Evolutionary conservation across 495 filamentous ascomycete species (phyloP), one percentile per base, ranked within the genome.

Genomic region (Hypoxylon lenormandii): DNA sequence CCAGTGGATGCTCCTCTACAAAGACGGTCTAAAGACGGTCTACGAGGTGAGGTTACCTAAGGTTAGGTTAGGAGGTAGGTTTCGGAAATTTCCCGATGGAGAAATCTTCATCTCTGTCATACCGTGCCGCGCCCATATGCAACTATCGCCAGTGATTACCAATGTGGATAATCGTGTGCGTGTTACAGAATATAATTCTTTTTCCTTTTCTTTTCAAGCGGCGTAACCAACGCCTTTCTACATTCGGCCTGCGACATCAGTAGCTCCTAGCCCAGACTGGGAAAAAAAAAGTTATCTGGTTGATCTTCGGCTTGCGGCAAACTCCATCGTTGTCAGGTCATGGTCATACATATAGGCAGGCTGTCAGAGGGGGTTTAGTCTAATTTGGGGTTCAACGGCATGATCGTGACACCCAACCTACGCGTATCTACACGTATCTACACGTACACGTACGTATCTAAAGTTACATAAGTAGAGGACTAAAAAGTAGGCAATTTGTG

Each of bases 11-110:
- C 46, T 19, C 46, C 56, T 26, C 23, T 26, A 50, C 56, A 22
- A 40, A 40, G 15, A 43, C 12, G 1, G 15, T 15, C 15, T 5
- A 43, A 38, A n/a, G 30, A 33, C n/a, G n/a, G n/a, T n/a, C n/a
- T n/a, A n/a, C n/a, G n/a, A n/a, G n/a, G n/a, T n/a, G n/a, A n/a
- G n/a, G n/a, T n/a, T n/a, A n/a, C n/a, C n/a, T n/a, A n/a, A n/a
- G n/a, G n/a, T 11, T 38, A 8, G 36, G 36, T n/a, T 12, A 8
- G 12, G 12, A 16, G 15, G 40, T 15, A 56, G 19, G 56, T 18
- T 16, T 51, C 61, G 61, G 61, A 38, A 15, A 57, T 57, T 64
- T 57, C 61, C 46, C 19, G 21, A 42, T 42, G 21, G 21, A 33
- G 30, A 30, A 22, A 6, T 33, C 16, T 28, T 28, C 3, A 7